phyloP scores from a whole-genome alignment of 108 stramenopile species.

The Tribonema minus region DNA sequence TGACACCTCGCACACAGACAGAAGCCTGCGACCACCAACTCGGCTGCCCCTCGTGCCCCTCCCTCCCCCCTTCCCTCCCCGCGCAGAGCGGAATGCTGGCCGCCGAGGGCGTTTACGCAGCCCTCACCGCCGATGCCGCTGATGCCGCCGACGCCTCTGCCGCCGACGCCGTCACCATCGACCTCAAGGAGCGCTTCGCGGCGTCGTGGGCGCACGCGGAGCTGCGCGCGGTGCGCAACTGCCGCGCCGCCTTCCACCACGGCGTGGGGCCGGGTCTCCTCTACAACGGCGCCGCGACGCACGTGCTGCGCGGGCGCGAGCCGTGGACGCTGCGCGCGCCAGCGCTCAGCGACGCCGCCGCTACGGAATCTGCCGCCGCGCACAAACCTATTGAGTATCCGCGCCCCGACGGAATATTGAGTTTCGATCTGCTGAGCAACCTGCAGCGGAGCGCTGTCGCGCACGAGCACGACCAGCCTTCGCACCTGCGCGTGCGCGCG shows the following conservation, averaged over 20 bases:
- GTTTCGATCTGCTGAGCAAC: slow-evolving; percentile 93
- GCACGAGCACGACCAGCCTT: slow-evolving; percentile 97
- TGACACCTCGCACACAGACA: too few species aligned
- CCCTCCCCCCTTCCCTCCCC: too few species aligned
- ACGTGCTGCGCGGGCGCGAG: slow-evolving; percentile 81
- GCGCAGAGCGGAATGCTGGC: slow-evolving; percentile 77
- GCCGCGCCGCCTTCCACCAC: slow-evolving; percentile 89
- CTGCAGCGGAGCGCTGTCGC: slow-evolving; percentile 85
- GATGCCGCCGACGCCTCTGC: not conserved
- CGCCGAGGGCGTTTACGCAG: slow-evolving; percentile 6
- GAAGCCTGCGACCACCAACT: too few species aligned
- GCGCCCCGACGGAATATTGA: slow-evolving; percentile 84
- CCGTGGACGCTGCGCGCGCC: slow-evolving; percentile 87
- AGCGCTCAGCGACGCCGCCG: too few species aligned
- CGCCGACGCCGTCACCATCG: not conserved
- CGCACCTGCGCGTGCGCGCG: slow-evolving; percentile 83
- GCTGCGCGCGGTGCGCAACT: slow-evolving; percentile 87
- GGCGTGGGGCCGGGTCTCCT: slow-evolving; percentile 81
- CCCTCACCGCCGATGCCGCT: not conserved
- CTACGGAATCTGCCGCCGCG: too few species aligned
- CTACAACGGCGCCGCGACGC: slow-evolving; percentile 81
- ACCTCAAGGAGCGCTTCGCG: slow-evolving; percentile 60
- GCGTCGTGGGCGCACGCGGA: slow-evolving; percentile 85
- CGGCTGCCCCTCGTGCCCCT: too few species aligned
- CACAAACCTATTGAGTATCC: slow-evolving; percentile 78